Evolutionary conservation across 228 moss, liverwort and hornwort genomes (phyloP), one percentile per base, ranked within the genome.

Genomic region (Sphagnum magellanicum): DNA sequence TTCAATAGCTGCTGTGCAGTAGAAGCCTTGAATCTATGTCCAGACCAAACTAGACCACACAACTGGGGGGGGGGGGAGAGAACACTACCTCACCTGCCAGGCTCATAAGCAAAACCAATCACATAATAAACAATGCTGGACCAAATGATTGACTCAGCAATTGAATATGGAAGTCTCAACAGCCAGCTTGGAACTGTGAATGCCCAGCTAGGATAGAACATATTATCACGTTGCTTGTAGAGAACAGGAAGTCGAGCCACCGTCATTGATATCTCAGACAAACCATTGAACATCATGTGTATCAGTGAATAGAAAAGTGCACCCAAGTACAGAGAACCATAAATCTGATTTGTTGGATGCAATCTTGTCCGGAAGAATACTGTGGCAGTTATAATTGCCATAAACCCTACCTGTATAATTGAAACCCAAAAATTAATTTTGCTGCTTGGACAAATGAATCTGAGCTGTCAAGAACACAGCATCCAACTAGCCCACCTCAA

Each of bases 131-230:
- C 83, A 70, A 92, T 78, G 72, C 66, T 68, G 12, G 81, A 79
- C 90, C 90, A 92, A 59, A 90, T 78, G 4, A 67, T 14, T 60
- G 92, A 76, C 69, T 92, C 92, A 46, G 85, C 8, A 5, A 75
- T 71, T 0, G 92, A 92, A 64, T 81, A 77, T 59, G 92, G 92
- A 63, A 72, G 60, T 68, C 69, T 12, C 53, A 69, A 52, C 13
- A 74, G 59, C 68, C 68, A 69, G 16, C 52, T 68, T 0, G 63
- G 63, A n/a, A 69, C 48, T 46, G 68, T 60, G 5, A 74, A 74
- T 51, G 74, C 74, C 69, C 74, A 74, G n/a, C 53, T 48, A 6
- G 74, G 74, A 16, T 69, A 74, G 62, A 74, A 74, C 15, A 69
- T 16, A 52, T 74, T 69, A 50, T 74, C 74, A 14, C 74, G 49